Percentiles rank a stretch among this genome's conserved stretches.
Conservation (phyloP, 495 filamentous ascomycete species). For the Niebla homalea region DNA sequence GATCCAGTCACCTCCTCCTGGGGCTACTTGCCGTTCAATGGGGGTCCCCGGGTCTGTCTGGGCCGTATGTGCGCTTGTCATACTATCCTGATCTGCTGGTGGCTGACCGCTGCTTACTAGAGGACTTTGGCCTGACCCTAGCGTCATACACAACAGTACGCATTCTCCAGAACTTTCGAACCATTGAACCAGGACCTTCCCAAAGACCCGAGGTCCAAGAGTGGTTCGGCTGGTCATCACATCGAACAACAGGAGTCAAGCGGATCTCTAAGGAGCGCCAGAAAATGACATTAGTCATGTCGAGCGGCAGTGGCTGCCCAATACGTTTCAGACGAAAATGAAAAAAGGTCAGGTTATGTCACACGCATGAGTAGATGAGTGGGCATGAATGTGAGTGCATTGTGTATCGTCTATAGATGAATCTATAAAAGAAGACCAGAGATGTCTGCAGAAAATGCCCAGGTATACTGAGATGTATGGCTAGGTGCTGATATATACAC, state of each 20-base stretch:
- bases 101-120: constrained; percentile 20
- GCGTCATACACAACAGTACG: constrained; percentile 31
- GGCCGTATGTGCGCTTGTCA: constrained; percentile 17
- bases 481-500: too few relatives aligned
- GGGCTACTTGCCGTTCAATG: constrained; percentile 41
- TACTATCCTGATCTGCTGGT: not conserved
- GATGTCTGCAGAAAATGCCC: too few relatives aligned
- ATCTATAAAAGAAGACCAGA: too few relatives aligned
- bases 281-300: constrained; percentile 12
- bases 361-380: too few relatives aligned
- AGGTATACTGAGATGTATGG: too few relatives aligned
- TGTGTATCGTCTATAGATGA: too few relatives aligned
- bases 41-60: constrained; percentile 39
- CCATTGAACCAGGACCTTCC: constrained; percentile 12
- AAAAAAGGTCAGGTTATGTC: not conserved
- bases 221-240: constrained; percentile 8
- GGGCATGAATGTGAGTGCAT: too few relatives aligned
- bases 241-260: not conserved
- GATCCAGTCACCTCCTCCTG: constrained; percentile 20
- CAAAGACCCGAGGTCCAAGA: constrained; percentile 2
- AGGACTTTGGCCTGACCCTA: constrained; percentile 36
- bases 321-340: constrained; percentile 1
- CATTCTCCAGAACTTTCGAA: constrained; percentile 29
- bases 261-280: constrained; percentile 7
- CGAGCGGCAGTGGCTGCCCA: constrained; percentile 7